Percentiles rank a stretch among this genome's conserved stretches.
Conservation (phyloP, 768 basidiomycete genomes). For the Omphalotus guepiniiformis region DNA sequence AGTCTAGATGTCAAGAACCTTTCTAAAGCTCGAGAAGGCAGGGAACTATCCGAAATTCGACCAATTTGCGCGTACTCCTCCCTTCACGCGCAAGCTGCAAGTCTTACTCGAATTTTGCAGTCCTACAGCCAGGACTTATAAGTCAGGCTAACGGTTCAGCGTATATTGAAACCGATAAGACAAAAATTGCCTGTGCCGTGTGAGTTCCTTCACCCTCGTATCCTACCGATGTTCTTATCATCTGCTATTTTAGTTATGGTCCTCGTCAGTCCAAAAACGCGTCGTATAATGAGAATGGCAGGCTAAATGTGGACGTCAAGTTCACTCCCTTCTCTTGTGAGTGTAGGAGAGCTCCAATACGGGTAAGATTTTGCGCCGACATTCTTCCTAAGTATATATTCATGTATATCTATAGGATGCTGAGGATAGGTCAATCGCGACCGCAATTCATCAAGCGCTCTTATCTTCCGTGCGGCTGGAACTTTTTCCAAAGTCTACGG, state of each 20-base stretch:
- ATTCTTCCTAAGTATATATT: conserved; percentile 12
- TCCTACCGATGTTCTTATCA: conserved; percentile 6
- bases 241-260: conserved; percentile 54
- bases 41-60: conserved; percentile 63
- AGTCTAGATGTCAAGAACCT: conserved; percentile 22
- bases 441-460: conserved; percentile 83
- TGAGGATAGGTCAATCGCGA: conserved; percentile 83
- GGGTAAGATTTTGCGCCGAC: conserved; percentile 48
- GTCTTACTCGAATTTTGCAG: conserved; percentile 35
- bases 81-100: conserved; percentile 3
- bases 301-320: conserved; percentile 92
- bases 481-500: conserved; percentile 87
- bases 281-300: conserved; percentile 82
- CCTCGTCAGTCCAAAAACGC: conserved; percentile 80
- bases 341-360: conserved; percentile 75
- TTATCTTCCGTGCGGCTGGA: conserved; percentile 82
- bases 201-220: conserved; percentile 36
- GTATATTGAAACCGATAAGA: conserved; percentile 88
- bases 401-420: conserved; percentile 63
- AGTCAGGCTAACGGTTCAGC: conserved; percentile 95
- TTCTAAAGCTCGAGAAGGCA: conserved; percentile 39
- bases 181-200: conserved; percentile 97
- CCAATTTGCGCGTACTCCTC: conserved; percentile 68
- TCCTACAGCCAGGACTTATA: conserved; percentile 85
- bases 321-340: conserved; percentile 91